Conservation (phyloP, 768 basidiomycete species). For the Plicaturopsis crispa region DNA sequence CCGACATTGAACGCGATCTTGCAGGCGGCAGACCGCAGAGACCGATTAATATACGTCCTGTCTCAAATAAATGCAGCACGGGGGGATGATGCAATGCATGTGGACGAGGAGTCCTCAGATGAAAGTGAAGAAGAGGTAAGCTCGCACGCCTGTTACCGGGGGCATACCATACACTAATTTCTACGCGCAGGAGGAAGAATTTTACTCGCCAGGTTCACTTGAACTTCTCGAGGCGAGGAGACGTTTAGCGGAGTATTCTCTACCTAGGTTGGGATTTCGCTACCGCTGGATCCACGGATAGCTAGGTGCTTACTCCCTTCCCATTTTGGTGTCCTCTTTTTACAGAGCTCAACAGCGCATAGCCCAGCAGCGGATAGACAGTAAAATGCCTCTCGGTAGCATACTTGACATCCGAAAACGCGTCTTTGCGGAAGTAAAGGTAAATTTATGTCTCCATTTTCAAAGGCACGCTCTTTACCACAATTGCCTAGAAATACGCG, state of each 20-base stretch:
- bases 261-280: conserved; percentile 83
- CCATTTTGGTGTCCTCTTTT: conserved; percentile 28
- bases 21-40: conserved; percentile 92
- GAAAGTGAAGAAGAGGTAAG: conserved; percentile 73
- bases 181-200: conserved; percentile 73
- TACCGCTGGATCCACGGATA: conserved; percentile 41
- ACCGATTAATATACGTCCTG: conserved; percentile 90
- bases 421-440: conserved; percentile 85
- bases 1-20: conserved; percentile 11
- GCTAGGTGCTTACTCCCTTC: conserved; percentile 73
- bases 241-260: conserved; percentile 86
- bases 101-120: conserved; percentile 62
- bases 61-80: conserved; percentile 89
- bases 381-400: conserved; percentile 76
- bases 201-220: conserved; percentile 87
- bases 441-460: conserved; percentile 31
- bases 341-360: conserved; percentile 92
- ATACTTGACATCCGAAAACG: conserved; percentile 92
- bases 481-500: conserved; percentile 59
- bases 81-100: conserved; percentile 71
- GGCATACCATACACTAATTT: conserved; percentile 5
- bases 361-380: conserved; percentile 88
- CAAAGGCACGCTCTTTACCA: not conserved
- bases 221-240: conserved; percentile 82
- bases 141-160: conserved; percentile 4